A percentile compares a stretch with the other conserved stretches of the same genome.
Evolutionary conservation across 2,329 filamentous ascomycete species (phyloP).

Genomic region (Xylaria digitata): DNA sequence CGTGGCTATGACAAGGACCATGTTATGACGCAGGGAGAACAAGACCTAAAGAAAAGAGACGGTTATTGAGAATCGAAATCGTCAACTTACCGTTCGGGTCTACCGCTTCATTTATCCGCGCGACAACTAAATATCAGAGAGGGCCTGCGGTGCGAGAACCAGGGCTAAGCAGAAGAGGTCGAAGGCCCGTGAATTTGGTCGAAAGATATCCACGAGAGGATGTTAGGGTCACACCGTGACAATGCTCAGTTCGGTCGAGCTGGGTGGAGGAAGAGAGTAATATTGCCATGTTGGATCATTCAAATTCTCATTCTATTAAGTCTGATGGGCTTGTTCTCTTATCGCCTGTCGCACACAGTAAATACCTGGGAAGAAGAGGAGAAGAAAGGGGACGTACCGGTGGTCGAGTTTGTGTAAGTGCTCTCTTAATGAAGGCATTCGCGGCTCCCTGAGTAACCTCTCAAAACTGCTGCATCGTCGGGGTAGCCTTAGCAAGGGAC

Average conservation of each 20-base stretch:
- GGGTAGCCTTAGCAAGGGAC: background rate
- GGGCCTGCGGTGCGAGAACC: background rate
- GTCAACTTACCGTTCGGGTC: background rate
- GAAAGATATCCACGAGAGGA: slow-evolving; percentile 30
- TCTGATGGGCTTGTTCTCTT: slow-evolving; percentile 65
- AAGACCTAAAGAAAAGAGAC: slow-evolving; percentile 8
- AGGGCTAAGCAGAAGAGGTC: background rate
- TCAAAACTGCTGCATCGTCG: background rate
- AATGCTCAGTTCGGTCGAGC: slow-evolving; percentile 65
- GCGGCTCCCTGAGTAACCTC: background rate
- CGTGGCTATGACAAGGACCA: slow-evolving; percentile 14
- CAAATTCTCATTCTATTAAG: slow-evolving; percentile 60
- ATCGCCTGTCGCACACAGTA: slow-evolving; percentile 62
- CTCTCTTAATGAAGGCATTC: background rate
- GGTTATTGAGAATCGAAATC: background rate
- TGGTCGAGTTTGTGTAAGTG: slow-evolving; percentile 64
- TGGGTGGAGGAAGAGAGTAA: slow-evolving; percentile 60
- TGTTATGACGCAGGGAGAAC: slow-evolving; percentile 22
- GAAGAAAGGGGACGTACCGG: slow-evolving; percentile 54
- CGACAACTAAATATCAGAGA: background rate
- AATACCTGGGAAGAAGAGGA: slow-evolving; percentile 56
- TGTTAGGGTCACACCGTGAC: slow-evolving; percentile 59
- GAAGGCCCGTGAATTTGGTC: background rate
- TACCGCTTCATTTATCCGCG: background rate
- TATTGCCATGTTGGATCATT: slow-evolving; percentile 63